These are phyloP conservation scores for Monascus ruber DNA, from an alignment of 2,329 filamentous ascomycete genomes.

Conservation along the genomic window DNA sequence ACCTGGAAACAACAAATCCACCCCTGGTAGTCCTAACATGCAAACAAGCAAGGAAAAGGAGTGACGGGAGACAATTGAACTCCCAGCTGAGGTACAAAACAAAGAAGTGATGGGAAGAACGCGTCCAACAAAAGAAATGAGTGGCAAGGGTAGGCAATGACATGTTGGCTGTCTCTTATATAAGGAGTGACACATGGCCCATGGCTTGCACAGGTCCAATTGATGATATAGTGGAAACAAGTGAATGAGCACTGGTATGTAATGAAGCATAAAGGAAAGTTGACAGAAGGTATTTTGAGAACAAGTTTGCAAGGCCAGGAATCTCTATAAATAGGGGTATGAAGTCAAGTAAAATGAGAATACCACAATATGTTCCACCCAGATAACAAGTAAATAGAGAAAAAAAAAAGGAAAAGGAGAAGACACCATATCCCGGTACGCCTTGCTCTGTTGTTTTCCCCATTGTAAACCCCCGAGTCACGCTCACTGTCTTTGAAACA, in stretches of 20 bases:
- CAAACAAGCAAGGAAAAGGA: constrained; percentile 8
- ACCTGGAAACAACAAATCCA: too few species aligned
- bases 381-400: not conserved
- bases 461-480: constrained; percentile 10
- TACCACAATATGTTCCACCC: constrained; percentile 5
- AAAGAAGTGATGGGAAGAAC: constrained; percentile 9
- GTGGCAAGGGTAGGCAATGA: not conserved
- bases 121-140: not conserved
- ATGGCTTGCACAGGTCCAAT: too few species aligned
- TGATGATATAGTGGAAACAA: too few species aligned
- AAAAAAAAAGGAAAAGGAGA: constrained; percentile 8
- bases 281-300: not conserved
- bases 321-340: constrained; percentile 29
- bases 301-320: constrained; percentile 22
- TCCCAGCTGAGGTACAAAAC: constrained; percentile 9
- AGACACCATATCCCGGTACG: constrained; percentile 20
- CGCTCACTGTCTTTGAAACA: constrained; percentile 4
- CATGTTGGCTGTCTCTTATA: constrained; percentile 1
- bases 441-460: constrained; percentile 13
- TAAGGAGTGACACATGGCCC: not conserved
- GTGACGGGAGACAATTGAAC: constrained; percentile 2
- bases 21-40: not conserved
- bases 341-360: constrained; percentile 12
- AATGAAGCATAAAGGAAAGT: not conserved
- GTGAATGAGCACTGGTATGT: not conserved